Conservation (phyloP, 1,284 basidiomycete genomes). For the Tetrapyrgos nigripes region DNA sequence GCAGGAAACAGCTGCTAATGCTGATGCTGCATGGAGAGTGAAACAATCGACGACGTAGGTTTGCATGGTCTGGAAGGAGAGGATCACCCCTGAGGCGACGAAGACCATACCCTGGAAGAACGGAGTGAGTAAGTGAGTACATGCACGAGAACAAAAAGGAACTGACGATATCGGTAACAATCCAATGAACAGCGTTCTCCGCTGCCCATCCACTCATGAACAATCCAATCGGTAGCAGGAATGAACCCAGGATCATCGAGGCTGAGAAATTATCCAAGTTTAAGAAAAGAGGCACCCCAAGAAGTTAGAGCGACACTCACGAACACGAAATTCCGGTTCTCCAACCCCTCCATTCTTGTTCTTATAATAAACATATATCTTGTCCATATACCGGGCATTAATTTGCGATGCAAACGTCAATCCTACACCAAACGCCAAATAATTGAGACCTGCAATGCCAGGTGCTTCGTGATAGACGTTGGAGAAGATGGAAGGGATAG, state of each 20-base stretch:
- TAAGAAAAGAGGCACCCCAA: background rate
- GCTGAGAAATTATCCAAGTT: conserved; percentile 40
- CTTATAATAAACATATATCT: conserved; percentile 22
- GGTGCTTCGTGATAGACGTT: conserved; percentile 2
- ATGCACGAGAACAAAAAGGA: background rate
- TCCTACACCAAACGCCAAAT: conserved; percentile 11
- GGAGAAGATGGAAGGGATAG: conserved; percentile 11
- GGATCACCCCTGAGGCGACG: conserved; percentile 59
- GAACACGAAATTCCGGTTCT: conserved; percentile 20
- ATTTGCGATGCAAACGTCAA: conserved; percentile 48
- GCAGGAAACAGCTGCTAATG: conserved; percentile 63
- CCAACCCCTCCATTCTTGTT: conserved; percentile 17
- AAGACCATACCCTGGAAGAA: conserved; percentile 58
- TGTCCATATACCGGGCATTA: conserved; percentile 19
- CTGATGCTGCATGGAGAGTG: conserved; percentile 69
- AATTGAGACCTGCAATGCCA: conserved; percentile 6
- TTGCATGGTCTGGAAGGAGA: conserved; percentile 65
- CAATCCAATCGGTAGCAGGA: conserved; percentile 60
- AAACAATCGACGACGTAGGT: conserved; percentile 74
- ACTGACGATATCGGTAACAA: conserved; percentile 60
- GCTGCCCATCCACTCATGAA: conserved; percentile 70
- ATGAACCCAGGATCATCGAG: conserved; percentile 62
- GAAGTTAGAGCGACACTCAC: conserved; percentile 18
- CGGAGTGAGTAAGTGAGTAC: background rate
- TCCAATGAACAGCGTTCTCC: conserved; percentile 59